Evolutionary conservation across 805 yeast genomes (phyloP), one percentile per base, ranked within the genome.

Genomic region (Kazachstania psychrophila): DNA sequence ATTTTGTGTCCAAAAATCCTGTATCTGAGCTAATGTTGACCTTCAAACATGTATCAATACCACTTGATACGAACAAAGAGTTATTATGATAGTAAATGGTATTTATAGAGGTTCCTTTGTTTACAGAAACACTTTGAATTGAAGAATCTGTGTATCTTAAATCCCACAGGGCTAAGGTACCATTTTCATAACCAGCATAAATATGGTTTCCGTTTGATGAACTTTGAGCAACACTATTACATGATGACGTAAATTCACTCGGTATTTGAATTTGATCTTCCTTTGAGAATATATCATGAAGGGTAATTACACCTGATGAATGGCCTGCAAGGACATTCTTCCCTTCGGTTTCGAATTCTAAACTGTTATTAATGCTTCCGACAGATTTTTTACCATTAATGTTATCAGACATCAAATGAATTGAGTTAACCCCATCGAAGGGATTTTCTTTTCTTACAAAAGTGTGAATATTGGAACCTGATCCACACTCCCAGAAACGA

Each of bases 401-500:
- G 12, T 19, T 26, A 4, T 22, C 15, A 12, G 20, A 20, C 2
- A 41, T 17, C 19, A 41, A 19, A 2, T 20, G 9, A 8, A 66
- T 34, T 2, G 50, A 43, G 8, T 62, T 58, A 1, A 66, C 53
- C 0, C 64, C 64, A 45, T 69, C 73, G 3, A 41, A 38, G 2
- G 56, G 31, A 14, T 60, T 56, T 24, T 56, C 61, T 8, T 48
- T 51, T 26, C 72, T 61, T 6, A 47, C 42, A 35, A 73, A 65
- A 25, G 62, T 56, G 46, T 67, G 58, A 4, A 79, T 50, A 7
- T 58, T 47, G 14, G 48, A 36, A 1, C 79, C 85, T 1, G 69
- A 49, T 0, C 82, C 78, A 52, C 85, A 73, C 47, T 81, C 89
- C 88, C 87, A 82, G 25, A 84, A 49, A 29, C 60, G 65, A 1